Conservation (phyloP, 2,329 filamentous ascomycete genomes). For the Stachybotrys elegans region DNA sequence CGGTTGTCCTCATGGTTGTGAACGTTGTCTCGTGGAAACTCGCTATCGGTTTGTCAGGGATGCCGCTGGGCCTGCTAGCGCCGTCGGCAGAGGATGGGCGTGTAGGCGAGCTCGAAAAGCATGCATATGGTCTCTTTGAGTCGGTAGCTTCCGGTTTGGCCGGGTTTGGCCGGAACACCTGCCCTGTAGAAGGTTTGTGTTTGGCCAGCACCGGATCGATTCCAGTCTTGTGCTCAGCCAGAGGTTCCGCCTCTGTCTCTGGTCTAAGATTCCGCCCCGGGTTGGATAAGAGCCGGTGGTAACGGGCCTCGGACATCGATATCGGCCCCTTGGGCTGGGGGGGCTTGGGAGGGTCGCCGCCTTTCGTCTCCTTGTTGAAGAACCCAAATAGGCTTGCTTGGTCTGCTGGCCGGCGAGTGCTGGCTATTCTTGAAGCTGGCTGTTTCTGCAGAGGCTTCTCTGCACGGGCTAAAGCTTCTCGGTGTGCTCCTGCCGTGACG, state of each 20-base stretch:
- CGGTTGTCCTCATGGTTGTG: constrained; percentile 28
- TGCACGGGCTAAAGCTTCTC: constrained; percentile 28
- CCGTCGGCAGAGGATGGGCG: constrained; percentile 18
- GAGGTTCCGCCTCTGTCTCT: too few relatives aligned
- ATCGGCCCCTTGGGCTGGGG: constrained; percentile 8
- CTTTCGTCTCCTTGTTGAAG: constrained; percentile 16
- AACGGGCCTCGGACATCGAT: constrained; percentile 16
- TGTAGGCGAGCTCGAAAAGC: constrained; percentile 54
- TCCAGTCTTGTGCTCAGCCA: constrained; percentile 10
- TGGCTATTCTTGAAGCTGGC: constrained; percentile 16
- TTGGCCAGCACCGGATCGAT: constrained; percentile 25
- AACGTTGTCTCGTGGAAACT: constrained; percentile 51
- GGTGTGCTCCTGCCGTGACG: constrained; percentile 55
- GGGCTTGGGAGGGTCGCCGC: constrained; percentile 4
- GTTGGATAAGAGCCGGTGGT: too few relatives aligned
- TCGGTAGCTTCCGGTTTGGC: constrained; percentile 16
- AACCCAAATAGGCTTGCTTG: constrained; percentile 39
- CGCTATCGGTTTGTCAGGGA: constrained; percentile 27
- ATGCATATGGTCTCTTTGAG: constrained; percentile 44
- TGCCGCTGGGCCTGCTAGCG: constrained; percentile 13
- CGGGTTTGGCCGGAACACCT: constrained; percentile 28
- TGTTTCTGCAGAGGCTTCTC: constrained; percentile 13
- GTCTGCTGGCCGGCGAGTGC: constrained; percentile 27
- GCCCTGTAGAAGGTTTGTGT: constrained; percentile 38
- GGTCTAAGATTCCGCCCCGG: too few relatives aligned